Evolutionary conservation across 1,284 basidiomycete species (phyloP).

Genomic region (Phellopilus nigrolimitatus): DNA sequence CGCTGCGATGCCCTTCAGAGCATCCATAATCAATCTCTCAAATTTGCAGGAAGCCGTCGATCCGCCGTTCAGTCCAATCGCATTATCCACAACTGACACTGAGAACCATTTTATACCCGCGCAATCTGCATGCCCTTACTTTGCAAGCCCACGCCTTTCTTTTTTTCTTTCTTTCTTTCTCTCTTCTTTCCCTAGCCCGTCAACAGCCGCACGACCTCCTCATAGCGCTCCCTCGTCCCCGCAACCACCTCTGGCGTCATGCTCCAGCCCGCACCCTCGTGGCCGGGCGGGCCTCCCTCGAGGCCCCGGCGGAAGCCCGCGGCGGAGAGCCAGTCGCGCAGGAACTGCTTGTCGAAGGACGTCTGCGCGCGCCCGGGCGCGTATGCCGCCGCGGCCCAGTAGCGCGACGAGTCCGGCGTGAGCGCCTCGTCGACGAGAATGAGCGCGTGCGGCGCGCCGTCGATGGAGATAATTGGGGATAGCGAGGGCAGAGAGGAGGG

Average conservation of each 20-base stretch:
- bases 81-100: too few relatives aligned
- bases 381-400: constrained; percentile 86
- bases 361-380: constrained; percentile 73
- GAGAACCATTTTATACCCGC: neutral
- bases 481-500: constrained; percentile 33
- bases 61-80: too few relatives aligned
- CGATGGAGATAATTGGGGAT: constrained; percentile 34
- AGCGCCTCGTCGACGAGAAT: constrained; percentile 95
- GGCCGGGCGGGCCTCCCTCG: constrained; percentile 67
- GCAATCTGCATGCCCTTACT: neutral
- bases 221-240: constrained; percentile 75
- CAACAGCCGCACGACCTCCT: constrained; percentile 71
- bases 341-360: constrained; percentile 96
- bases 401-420: constrained; percentile 95
- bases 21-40: too few relatives aligned
- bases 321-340: constrained; percentile 83
- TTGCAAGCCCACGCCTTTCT: neutral
- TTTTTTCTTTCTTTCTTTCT: neutral
- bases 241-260: constrained; percentile 75
- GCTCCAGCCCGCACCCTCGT: constrained; percentile 64
- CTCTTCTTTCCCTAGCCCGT: constrained; percentile 31
- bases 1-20: too few relatives aligned
- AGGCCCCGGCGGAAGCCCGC: constrained; percentile 76
- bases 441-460: constrained; percentile 44
- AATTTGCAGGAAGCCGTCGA: too few relatives aligned